Evolutionary conservation across 208 protist genomes (phyloP).

Genomic region (Entamoeba histolytica): DNA sequence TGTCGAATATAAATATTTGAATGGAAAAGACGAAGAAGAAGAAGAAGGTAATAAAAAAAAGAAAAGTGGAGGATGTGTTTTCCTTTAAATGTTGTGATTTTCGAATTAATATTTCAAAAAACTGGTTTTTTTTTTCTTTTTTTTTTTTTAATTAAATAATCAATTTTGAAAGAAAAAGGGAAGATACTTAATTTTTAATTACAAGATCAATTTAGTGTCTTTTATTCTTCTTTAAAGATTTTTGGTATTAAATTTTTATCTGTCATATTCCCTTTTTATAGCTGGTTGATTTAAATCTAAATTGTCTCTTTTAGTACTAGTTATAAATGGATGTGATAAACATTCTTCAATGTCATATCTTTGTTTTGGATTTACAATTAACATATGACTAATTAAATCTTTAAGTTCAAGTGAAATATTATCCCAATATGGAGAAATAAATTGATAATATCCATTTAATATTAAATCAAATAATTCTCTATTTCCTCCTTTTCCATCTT

Average conservation of each 20-base stretch:
- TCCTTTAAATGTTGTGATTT: not conserved
- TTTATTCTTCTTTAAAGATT: too few species aligned
- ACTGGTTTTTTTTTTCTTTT: too few species aligned
- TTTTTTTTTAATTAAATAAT: too few species aligned
- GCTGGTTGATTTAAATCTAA: not conserved
- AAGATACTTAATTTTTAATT: too few species aligned
- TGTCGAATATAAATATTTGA: not conserved
- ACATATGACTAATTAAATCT: not conserved
- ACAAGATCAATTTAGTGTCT: too few species aligned
- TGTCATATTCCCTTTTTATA: not conserved
- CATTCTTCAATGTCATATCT: not conserved
- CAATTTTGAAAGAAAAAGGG: too few species aligned
- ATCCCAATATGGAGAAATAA: not conserved
- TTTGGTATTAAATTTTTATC: too few species aligned
- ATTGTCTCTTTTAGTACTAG: not conserved
- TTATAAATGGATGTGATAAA: not conserved
- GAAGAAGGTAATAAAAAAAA: not conserved
- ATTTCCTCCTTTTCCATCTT: not conserved
- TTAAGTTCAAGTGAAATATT: not conserved
- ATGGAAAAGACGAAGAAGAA: not conserved
- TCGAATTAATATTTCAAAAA: too few species aligned
- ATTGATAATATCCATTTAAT: not conserved
- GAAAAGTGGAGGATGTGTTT: not conserved
- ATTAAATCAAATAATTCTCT: not conserved
- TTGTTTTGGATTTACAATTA: not conserved